Base-by-base conservation (phyloP, 1,284 basidiomycete species). In the Melampsora occidentalis region DNA sequence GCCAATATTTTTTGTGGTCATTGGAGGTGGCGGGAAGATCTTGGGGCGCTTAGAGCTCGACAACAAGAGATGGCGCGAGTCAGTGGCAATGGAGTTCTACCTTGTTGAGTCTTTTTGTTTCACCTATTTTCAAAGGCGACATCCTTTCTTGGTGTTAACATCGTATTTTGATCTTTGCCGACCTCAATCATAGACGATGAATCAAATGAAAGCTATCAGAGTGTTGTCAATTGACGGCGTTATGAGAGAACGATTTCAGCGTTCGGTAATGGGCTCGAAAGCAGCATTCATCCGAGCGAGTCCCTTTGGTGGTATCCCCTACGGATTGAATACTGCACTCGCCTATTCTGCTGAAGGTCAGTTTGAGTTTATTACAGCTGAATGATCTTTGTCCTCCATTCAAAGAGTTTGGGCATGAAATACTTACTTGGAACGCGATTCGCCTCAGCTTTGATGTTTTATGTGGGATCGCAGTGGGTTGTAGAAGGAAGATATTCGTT, bases 21-120 rank as follows among this genome's bases (percentile, higher is more conserved):
- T 94, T 86, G 86, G 88, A 14, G 78, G 91, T 7, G 92, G 95
- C 82, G 89, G 90, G 0, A 85, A 86, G 28, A 82, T 93, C 63
- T 88, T 92, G 2, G 87, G 88, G 2, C 86, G 87, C 71, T 90
- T 89, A 80, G 94, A 98, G 85, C 82, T 88, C 10, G 83, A 87
- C 78, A 96, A 94, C 84, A 97, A 96, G 86, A 84, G 87, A 5
- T 89, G 89, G 59, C 86, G 94, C 53, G 94, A 98, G 84, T 88
- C 90, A 33, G 89, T 97, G 4, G 90, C 91, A 2, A 90, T 90
- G 83, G 87, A 88, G 2, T 96, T 97, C 81, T 95, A 94, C 82
- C 91, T 92, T 81, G 90, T 91, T 79, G 78, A 87, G 85, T 69
- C 48, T 51, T 61, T 57, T 18, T 53, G 76, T 78, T 25, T 68